phyloP scores from a whole-genome alignment of 257 asterid genomes.

The Solanum virginianum region DNA sequence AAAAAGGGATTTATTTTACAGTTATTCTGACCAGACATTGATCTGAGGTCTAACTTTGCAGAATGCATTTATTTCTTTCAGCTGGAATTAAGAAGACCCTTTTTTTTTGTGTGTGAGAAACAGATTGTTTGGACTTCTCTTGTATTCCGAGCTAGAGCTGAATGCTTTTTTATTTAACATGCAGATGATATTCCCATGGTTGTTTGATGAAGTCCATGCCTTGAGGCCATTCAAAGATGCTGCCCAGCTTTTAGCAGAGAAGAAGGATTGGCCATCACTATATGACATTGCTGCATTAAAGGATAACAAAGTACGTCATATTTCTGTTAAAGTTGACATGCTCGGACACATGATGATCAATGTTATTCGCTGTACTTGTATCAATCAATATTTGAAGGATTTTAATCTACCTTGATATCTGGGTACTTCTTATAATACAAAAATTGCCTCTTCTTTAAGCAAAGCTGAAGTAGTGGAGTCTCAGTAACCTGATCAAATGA shows the following conservation, averaged over 20 bases:
- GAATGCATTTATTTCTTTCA: background rate
- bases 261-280: slow-evolving; percentile 86
- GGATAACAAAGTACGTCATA: slow-evolving; percentile 50
- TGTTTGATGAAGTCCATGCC: slow-evolving; percentile 77
- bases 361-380: background rate
- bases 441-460: background rate
- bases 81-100: background rate
- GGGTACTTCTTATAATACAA: background rate
- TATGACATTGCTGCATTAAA: slow-evolving; percentile 44
- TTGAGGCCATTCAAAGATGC: slow-evolving; percentile 73
- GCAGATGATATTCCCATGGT: slow-evolving; percentile 95
- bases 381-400: background rate
- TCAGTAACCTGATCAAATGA: background rate
- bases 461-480: background rate
- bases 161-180: background rate
- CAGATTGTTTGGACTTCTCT: background rate
- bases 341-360: background rate
- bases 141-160: background rate
- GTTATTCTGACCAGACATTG: background rate
- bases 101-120: background rate
- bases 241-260: slow-evolving; percentile 64
- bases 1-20: background rate
- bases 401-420: background rate
- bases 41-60: background rate
- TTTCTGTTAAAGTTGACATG: background rate